These are phyloP conservation scores for Fusarium pseudograminearum DNA, from an alignment of 2,329 filamentous ascomycete species.

Conservation along the genomic window DNA sequence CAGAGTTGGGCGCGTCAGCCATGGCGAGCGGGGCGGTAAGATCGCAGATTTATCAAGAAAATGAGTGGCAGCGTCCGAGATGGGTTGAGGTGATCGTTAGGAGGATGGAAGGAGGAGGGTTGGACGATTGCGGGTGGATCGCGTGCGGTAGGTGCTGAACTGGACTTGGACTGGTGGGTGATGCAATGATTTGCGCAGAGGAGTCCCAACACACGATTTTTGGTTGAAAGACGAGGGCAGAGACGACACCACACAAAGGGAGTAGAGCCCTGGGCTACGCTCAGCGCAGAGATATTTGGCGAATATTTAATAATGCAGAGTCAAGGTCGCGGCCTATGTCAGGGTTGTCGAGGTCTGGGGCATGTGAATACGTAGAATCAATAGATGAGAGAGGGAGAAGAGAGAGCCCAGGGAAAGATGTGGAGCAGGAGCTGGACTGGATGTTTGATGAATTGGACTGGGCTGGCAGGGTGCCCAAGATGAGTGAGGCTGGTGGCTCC, in stretches of 20 bases:
- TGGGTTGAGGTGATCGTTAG: slow-evolving; percentile 39
- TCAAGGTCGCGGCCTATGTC: slow-evolving; percentile 38
- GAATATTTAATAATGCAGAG: slow-evolving; percentile 25
- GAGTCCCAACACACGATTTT: slow-evolving; percentile 50
- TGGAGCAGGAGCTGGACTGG: slow-evolving; percentile 42
- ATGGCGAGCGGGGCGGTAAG: slow-evolving; percentile 68
- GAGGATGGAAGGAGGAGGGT: slow-evolving; percentile 41
- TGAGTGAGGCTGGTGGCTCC: slow-evolving; percentile 25
- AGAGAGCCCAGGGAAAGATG: slow-evolving; percentile 21
- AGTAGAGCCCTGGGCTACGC: slow-evolving; percentile 17
- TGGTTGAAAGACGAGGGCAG: slow-evolving; percentile 36
- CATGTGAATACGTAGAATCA: slow-evolving; percentile 46
- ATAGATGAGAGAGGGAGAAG: slow-evolving; percentile 46
- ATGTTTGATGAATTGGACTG: slow-evolving; percentile 37
- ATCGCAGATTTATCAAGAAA: slow-evolving; percentile 50
- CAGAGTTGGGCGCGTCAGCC: slow-evolving; percentile 89
- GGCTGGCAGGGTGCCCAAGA: slow-evolving; percentile 5
- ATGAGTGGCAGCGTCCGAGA: slow-evolving; percentile 38
- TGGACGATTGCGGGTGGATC: slow-evolving; percentile 47
- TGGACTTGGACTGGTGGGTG: slow-evolving; percentile 42
- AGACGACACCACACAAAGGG: slow-evolving; percentile 21
- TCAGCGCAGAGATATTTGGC: slow-evolving; percentile 36
- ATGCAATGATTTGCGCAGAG: slow-evolving; percentile 52
- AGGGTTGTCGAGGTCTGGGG: slow-evolving; percentile 31
- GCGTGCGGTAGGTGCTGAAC: slow-evolving; percentile 40